Percentiles rank a stretch among this genome's conserved stretches.
Evolutionary conservation across 1,139 yeast genomes (phyloP).

Genomic region (Yamadazyma triangularis): DNA sequence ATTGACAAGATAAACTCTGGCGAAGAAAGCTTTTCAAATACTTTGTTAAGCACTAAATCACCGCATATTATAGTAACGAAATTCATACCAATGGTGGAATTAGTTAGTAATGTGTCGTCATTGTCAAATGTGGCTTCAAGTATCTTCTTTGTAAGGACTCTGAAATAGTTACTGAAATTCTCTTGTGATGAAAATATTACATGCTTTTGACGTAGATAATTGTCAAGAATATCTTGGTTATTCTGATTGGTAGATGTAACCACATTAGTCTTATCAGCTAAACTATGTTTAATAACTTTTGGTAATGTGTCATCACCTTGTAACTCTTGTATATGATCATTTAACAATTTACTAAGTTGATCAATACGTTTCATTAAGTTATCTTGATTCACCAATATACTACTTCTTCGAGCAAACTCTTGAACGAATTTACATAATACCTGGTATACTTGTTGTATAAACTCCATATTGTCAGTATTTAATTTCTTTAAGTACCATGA

Average conservation of each 20-base stretch:
- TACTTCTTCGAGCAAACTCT: slow-evolving; percentile 19
- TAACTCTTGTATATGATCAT: slow-evolving; percentile 23
- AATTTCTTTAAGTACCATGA: slow-evolving; percentile 39
- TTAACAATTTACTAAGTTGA: slow-evolving; percentile 21
- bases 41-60: slow-evolving; percentile 31
- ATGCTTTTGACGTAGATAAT: slow-evolving; percentile 14
- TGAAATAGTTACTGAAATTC: slow-evolving; percentile 15
- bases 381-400: slow-evolving; percentile 11
- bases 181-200: slow-evolving; percentile 13
- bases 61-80: slow-evolving; percentile 26
- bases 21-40: slow-evolving; percentile 24
- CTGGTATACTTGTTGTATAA: slow-evolving; percentile 27
- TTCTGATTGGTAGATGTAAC: slow-evolving; percentile 2
- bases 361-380: slow-evolving; percentile 15
- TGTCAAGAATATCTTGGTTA: slow-evolving; percentile 9
- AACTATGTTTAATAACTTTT: slow-evolving; percentile 11
- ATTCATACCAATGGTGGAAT: slow-evolving; percentile 27
- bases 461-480: slow-evolving; percentile 36
- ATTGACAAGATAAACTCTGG: slow-evolving; percentile 25
- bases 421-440: slow-evolving; percentile 26
- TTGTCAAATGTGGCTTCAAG: slow-evolving; percentile 16
- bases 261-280: slow-evolving; percentile 4
- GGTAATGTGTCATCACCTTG: slow-evolving; percentile 12
- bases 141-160: slow-evolving; percentile 21
- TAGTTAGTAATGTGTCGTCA: slow-evolving; percentile 12